Evolutionary conservation across 495 filamentous ascomycete genomes (phyloP).

Genomic region (Penicillium flavigenum): DNA sequence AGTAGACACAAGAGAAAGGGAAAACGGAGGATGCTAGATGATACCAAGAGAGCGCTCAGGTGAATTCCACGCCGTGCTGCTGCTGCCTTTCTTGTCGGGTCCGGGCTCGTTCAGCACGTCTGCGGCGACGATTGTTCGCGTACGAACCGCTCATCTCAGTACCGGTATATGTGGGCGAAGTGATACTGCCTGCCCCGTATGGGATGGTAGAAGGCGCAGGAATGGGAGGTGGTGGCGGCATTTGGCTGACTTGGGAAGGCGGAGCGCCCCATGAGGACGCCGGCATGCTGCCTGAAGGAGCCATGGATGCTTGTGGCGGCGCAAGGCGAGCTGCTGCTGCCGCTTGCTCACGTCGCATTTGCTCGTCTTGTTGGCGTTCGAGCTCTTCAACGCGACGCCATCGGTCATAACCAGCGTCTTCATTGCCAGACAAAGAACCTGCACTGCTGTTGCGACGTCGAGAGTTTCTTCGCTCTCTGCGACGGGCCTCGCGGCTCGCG

Average conservation of each 20-base stretch:
- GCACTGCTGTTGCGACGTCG: conserved; percentile 45
- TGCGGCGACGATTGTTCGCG: conserved; percentile 52
- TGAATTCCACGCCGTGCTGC: conserved; percentile 47
- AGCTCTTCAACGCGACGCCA: conserved; percentile 54
- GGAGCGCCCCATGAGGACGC: conserved; percentile 31
- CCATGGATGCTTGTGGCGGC: conserved; percentile 22
- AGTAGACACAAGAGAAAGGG: conserved; percentile 1
- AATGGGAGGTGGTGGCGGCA: conserved; percentile 37
- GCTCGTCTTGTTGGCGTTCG: conserved; percentile 52
- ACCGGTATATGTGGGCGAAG: conserved; percentile 49
- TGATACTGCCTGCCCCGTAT: conserved; percentile 47
- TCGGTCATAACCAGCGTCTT: conserved; percentile 41
- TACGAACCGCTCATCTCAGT: conserved; percentile 55
- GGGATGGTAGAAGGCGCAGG: conserved; percentile 41
- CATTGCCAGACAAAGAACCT: conserved; percentile 47
- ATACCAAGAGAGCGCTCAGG: conserved; percentile 23
- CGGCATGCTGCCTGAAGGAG: conserved; percentile 32
- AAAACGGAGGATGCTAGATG: not conserved
- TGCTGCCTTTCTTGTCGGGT: conserved; percentile 48
- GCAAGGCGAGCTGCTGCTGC: conserved; percentile 23
- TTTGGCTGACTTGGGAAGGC: conserved; percentile 33
- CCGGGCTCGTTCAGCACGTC: conserved; percentile 52
- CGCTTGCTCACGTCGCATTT: conserved; percentile 46
- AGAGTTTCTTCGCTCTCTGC: conserved; percentile 44
- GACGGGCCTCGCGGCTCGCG: conserved; percentile 55